These are phyloP conservation scores for Scenedesmus sp. DNA, from an alignment of 163 green algal genomes.

Conservation along the genomic window DNA sequence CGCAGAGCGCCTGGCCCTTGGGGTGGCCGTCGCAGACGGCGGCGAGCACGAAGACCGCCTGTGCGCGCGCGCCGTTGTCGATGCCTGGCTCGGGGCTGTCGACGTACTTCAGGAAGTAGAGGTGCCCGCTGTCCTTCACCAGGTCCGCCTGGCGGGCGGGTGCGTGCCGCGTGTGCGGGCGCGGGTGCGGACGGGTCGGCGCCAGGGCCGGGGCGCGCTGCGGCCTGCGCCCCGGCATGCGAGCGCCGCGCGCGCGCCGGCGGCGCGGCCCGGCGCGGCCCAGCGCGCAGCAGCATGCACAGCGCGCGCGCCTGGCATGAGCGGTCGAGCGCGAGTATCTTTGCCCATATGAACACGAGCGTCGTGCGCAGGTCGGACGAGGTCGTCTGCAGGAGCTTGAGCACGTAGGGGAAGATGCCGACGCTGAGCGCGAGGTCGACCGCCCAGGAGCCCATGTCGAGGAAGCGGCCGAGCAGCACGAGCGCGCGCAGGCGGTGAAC, in stretches of 20 bases:
- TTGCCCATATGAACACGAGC: constrained; percentile 99
- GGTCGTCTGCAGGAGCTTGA: constrained; percentile 99
- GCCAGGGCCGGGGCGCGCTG: no score
- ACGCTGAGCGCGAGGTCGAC: constrained; percentile 97
- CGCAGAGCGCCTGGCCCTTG: constrained; percentile 85
- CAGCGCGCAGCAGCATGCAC: no score
- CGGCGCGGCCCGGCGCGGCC: no score
- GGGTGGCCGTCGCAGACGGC: constrained; percentile 89
- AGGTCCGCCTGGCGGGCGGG: constrained; percentile 75
- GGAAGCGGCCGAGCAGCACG: constrained; percentile 94
- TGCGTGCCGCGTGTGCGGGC: no score
- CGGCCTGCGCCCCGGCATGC: no score
- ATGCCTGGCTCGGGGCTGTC: constrained; percentile 50
- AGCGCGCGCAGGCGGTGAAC: constrained; percentile 95
- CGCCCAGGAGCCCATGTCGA: constrained; percentile 98
- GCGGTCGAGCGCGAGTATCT: constrained; percentile 96
- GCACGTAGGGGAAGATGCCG: constrained; percentile 99
- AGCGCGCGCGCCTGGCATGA: constrained; percentile 72
- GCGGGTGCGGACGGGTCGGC: no score
- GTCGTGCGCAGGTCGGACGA: constrained; percentile 91
- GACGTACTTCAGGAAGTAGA: constrained; percentile 98
- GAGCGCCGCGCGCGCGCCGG: no score
- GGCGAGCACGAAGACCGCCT: constrained; percentile 95
- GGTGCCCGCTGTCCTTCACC: constrained; percentile 95
- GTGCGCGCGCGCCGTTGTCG: constrained; percentile 21